A percentile compares a stretch with the other conserved stretches of the same genome.
These are phyloP conservation scores for Clarireedia homoeocarpa DNA, from an alignment of 2,329 filamentous ascomycete genomes.

Conservation along the genomic window DNA sequence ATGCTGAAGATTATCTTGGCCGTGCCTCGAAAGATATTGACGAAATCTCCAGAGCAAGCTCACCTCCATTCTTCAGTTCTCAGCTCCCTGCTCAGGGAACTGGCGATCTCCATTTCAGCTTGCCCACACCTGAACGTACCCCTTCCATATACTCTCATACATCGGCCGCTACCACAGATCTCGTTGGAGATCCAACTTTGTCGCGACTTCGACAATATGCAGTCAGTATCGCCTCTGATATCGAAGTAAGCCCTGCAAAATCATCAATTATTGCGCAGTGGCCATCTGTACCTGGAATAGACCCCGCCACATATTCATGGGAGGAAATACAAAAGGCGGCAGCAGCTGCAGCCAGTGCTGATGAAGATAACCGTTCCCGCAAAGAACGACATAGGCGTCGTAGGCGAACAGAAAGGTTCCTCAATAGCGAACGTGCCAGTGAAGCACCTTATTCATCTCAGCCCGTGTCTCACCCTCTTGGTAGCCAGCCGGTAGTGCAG, in stretches of 20 bases:
- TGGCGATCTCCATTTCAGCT: slow-evolving; percentile 8
- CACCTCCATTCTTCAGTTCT: slow-evolving; percentile 16
- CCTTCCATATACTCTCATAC: slow-evolving; percentile 24
- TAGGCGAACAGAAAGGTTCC: slow-evolving; percentile 25
- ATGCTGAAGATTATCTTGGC: not conserved
- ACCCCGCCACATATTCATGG: slow-evolving; percentile 31
- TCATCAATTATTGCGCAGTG: slow-evolving; percentile 31
- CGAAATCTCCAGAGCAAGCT: slow-evolving; percentile 14
- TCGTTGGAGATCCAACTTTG: slow-evolving; percentile 27
- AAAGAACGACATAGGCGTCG: slow-evolving; percentile 24
- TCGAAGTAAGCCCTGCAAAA: slow-evolving; percentile 18
- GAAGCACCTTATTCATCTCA: slow-evolving; percentile 36
- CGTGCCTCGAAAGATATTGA: slow-evolving; percentile 8
- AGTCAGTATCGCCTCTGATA: slow-evolving; percentile 25
- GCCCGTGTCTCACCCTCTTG: slow-evolving; percentile 28
- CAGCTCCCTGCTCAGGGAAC: slow-evolving; percentile 12
- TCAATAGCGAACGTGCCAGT: slow-evolving; percentile 21
- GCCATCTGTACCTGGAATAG: slow-evolving; percentile 28
- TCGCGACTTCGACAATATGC: slow-evolving; percentile 31
- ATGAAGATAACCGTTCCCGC: slow-evolving; percentile 16
- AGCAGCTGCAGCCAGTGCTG: slow-evolving; percentile 14
- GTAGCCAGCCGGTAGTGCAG: slow-evolving; percentile 22
- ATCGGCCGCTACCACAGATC: slow-evolving; percentile 15
- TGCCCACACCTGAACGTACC: slow-evolving; percentile 19
- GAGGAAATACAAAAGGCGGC: slow-evolving; percentile 14